phyloP scores from a whole-genome alignment of 495 filamentous ascomycete genomes.

The Neurospora sublineolata region DNA sequence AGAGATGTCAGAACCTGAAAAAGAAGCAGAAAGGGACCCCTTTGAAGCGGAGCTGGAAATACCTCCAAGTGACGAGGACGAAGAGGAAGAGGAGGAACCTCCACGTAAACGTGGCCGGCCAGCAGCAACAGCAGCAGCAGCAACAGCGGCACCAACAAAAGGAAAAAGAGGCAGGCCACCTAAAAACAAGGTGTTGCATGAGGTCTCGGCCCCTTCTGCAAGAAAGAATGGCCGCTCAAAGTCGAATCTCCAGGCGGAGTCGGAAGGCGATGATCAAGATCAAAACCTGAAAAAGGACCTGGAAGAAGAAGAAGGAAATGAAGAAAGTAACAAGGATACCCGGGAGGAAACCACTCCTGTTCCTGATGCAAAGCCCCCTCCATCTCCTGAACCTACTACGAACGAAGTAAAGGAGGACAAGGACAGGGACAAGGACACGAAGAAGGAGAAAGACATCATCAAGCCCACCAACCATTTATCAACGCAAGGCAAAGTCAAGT shows the following conservation, averaged over 20 bases:
- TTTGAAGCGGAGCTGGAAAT: not conserved
- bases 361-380: not conserved
- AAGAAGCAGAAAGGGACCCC: not conserved
- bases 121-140: not conserved
- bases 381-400: not conserved
- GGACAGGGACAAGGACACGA: not conserved
- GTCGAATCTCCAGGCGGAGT: not conserved
- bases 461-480: not conserved
- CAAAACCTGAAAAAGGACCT: not conserved
- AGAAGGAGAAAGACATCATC: not conserved
- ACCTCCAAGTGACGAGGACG: not conserved
- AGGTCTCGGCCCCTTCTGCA: not conserved
- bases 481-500: constrained; percentile 5
- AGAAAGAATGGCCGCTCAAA: not conserved
- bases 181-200: not conserved
- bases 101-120: not conserved
- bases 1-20: not conserved
- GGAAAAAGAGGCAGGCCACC: not conserved
- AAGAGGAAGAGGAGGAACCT: not conserved
- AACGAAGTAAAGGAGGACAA: not conserved
- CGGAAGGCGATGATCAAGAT: not conserved
- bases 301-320: not conserved
- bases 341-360: not conserved
- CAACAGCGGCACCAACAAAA: not conserved
- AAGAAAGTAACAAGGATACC: not conserved